phyloP scores from a whole-genome alignment of 1,139 yeast genomes.

The Spencermartinsiella ligniputridi region DNA sequence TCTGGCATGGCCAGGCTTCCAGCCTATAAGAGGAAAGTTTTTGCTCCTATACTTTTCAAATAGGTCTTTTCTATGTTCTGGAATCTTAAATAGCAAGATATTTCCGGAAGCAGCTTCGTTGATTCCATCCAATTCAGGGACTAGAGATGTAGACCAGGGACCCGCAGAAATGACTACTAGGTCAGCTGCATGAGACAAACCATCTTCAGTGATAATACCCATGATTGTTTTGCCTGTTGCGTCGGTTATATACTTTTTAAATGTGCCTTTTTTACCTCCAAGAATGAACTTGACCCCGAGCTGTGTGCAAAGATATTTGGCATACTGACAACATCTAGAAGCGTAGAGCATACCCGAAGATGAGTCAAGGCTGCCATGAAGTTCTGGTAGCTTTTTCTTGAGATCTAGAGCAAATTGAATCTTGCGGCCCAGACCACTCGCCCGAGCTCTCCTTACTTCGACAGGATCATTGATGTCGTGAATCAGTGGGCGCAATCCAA shows the following conservation, averaged over 20 bases:
- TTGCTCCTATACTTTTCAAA: constrained; percentile 11
- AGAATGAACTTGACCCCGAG: constrained; percentile 35
- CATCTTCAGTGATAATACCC: constrained; percentile 36
- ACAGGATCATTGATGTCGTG: constrained; percentile 10
- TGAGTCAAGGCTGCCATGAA: constrained; percentile 14
- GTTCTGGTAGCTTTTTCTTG: constrained; percentile 5
- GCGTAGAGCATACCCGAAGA: constrained; percentile 16
- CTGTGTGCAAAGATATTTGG: constrained; percentile 20
- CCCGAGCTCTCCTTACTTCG: constrained; percentile 12
- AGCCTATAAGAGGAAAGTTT: constrained; percentile 14
- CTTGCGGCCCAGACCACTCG: constrained; percentile 13
- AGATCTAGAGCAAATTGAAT: constrained; percentile 9
- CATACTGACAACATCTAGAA: constrained; percentile 13
- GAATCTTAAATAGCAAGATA: constrained; percentile 11
- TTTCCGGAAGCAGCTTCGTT: constrained; percentile 14
- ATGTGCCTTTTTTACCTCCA: constrained; percentile 25
- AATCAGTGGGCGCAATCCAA: constrained; percentile 10
- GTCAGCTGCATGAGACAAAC: constrained; percentile 30
- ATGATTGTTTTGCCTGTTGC: constrained; percentile 18
- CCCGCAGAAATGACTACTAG: constrained; percentile 39
- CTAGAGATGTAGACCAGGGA: constrained; percentile 40
- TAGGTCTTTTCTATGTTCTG: constrained; percentile 13
- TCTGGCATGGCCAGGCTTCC: constrained; percentile 13
- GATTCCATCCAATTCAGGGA: constrained; percentile 18
- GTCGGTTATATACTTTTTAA: constrained; percentile 20